phyloP scores from a whole-genome alignment of 495 filamentous ascomycete genomes.

The Penicillium macrosclerotiorum region DNA sequence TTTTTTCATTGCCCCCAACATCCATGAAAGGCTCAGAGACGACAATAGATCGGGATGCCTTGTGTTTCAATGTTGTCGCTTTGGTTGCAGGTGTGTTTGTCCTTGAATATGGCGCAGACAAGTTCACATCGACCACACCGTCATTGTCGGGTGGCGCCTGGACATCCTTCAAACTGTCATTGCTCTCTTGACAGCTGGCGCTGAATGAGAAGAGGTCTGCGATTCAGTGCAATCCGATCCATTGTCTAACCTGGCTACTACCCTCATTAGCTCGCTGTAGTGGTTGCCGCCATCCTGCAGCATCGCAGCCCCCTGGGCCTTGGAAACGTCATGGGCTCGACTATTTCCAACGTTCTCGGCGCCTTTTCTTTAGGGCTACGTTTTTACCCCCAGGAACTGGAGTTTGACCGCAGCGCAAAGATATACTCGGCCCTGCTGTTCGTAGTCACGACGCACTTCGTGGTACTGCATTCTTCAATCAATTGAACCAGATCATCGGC shows the following conservation, averaged over 20 bases:
- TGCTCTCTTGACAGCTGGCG: slow-evolving; percentile 52
- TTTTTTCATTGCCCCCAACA: no score
- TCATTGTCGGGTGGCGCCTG: slow-evolving; percentile 44
- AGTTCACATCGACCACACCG: slow-evolving; percentile 55
- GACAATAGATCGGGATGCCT: slow-evolving; percentile 19
- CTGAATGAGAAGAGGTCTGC: slow-evolving; percentile 55
- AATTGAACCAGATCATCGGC: slow-evolving; percentile 32
- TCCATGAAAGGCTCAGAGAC: no score
- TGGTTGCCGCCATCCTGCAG: slow-evolving; percentile 46
- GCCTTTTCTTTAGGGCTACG: slow-evolving; percentile 55
- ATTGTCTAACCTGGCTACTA: not conserved
- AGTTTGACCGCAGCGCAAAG: slow-evolving; percentile 46
- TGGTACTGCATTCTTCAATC: slow-evolving; percentile 29
- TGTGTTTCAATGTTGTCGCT: slow-evolving; percentile 22
- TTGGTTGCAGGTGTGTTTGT: slow-evolving; percentile 26
- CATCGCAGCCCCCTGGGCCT: slow-evolving; percentile 49
- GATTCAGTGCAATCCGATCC: not conserved
- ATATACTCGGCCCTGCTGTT: slow-evolving; percentile 46
- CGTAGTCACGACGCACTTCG: slow-evolving; percentile 35
- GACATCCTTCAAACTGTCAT: slow-evolving; percentile 49
- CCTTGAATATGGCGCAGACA: slow-evolving; percentile 31
- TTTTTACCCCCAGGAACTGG: slow-evolving; percentile 24
- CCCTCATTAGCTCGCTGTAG: slow-evolving; percentile 48
- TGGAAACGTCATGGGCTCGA: slow-evolving; percentile 55
- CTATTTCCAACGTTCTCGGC: slow-evolving; percentile 55